Evolutionary conservation across 2,329 filamentous ascomycete species (phyloP), one percentile per base, ranked within the genome.

Genomic region (Colletotrichum echinochloae): DNA sequence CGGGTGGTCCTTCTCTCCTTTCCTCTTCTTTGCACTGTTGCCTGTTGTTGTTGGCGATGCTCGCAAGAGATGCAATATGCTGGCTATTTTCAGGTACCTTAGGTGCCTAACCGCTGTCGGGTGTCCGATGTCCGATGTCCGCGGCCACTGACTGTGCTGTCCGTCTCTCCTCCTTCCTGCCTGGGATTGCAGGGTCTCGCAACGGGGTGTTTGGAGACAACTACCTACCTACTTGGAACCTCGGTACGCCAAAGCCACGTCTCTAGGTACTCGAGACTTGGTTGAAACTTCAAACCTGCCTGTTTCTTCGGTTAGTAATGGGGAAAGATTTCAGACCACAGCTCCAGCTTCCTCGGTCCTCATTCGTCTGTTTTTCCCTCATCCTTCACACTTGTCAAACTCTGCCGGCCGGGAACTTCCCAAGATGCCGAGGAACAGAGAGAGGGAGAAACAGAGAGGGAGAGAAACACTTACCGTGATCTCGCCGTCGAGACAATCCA

Each of bases 311-410:
- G 63, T 56, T 61, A 66, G 66, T 44, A 56, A 54, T 60, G 33
- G 60, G 35, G 20, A 41, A 37, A 61, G 44, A n/a, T n/a, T 33
- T 41, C n/a, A 26, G 46, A 23, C 44, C 48, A 44, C 63, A 70
- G 56, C 66, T 70, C 51, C 56, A 57, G 56, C 35, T 66, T 57
- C 56, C 56, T 60, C 49, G 62, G 7, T n/a, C 49, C 28, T 63
- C 41, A 70, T 70, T 70, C 66, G 60, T 26, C 49, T 33, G 18
- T n/a, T 39, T 20, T 61, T 56, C 63, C 66, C 30, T 66, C 66
- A 61, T 28, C 63, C 23, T 66, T 51, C 46, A 16, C 51, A 28
- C 16, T 41, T 39, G 33, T 62, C 48, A 62, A 62, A 52, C 60
- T 62, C 33, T 54, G 33, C 23, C 46, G 16, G 30, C 28, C 57